Evolutionary conservation across 2,329 filamentous ascomycete species (phyloP).

Genomic region (Phaeosphaeria sp.): DNA sequence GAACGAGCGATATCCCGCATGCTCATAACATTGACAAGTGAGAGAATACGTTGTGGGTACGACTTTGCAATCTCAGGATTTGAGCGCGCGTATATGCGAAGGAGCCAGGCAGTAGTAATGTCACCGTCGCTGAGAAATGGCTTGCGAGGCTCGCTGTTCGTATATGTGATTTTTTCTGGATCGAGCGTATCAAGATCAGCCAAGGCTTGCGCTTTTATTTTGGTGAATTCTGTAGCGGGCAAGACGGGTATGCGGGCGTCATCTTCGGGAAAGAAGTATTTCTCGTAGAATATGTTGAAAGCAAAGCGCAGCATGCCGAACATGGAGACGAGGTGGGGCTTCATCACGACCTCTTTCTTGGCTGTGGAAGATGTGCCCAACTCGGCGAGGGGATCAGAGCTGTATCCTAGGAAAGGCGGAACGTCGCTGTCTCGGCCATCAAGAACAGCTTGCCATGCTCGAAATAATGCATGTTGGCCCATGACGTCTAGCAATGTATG

Average conservation of each 20-base stretch:
- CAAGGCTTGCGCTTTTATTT: conserved; percentile 15
- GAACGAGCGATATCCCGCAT: conserved; percentile 23
- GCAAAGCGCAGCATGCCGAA: conserved; percentile 15
- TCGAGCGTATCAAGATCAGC: conserved; percentile 11
- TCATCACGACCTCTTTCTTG: conserved; percentile 18
- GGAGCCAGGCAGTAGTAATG: conserved; percentile 21
- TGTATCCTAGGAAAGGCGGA: conserved; percentile 19
- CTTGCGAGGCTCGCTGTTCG: conserved; percentile 12
- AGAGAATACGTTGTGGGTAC: conserved; percentile 15
- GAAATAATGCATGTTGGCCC: conserved; percentile 19
- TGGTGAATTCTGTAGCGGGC: conserved; percentile 19
- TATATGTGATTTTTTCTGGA: conserved; percentile 4
- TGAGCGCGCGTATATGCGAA: conserved; percentile 12
- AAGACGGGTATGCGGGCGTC: conserved; percentile 16
- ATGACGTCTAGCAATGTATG: conserved; percentile 32
- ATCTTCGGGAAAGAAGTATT: conserved; percentile 14
- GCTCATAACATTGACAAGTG: conserved; percentile 33
- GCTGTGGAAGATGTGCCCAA: conserved; percentile 11
- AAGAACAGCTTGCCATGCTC: conserved; percentile 30
- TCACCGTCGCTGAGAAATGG: conserved; percentile 31
- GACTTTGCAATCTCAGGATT: conserved; percentile 9
- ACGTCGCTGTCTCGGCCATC: conserved; percentile 28
- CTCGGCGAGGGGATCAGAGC: conserved; percentile 22
- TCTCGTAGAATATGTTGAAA: conserved; percentile 22
- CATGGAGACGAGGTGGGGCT: conserved; percentile 11